Conservation (phyloP, 2,329 filamentous ascomycete genomes). For the Pyricularia grisea region DNA sequence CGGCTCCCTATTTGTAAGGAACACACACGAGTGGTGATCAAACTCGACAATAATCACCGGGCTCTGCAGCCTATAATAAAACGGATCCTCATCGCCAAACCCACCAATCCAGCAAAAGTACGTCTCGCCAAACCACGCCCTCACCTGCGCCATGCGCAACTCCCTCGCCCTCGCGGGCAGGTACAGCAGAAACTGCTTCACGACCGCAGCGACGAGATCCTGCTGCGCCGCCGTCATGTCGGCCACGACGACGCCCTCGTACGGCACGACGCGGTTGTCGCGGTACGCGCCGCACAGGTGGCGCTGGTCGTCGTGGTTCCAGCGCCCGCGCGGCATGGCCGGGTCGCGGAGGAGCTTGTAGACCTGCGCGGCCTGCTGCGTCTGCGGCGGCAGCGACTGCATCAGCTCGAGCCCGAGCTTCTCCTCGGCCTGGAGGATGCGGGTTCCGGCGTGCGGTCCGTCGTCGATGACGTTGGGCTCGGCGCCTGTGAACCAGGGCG, state of each 20-base stretch:
- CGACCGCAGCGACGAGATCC: constrained; percentile 44
- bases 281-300: constrained; percentile 70
- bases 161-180: constrained; percentile 47
- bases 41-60: constrained; percentile 69
- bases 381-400: constrained; percentile 43
- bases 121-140: constrained; percentile 54
- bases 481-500: constrained; percentile 70
- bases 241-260: constrained; percentile 54
- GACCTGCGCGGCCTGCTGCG: constrained; percentile 41
- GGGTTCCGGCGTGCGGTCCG: constrained; percentile 52
- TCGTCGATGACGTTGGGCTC: constrained; percentile 68
- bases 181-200: constrained; percentile 59
- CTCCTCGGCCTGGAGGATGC: constrained; percentile 58
- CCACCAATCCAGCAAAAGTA: constrained; percentile 75
- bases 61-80: constrained; percentile 71
- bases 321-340: constrained; percentile 57
- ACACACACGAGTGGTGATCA: constrained; percentile 72
- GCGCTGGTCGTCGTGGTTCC: constrained; percentile 74
- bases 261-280: constrained; percentile 69
- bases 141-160: constrained; percentile 44
- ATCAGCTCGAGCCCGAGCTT: constrained; percentile 57
- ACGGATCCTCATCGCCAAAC: constrained; percentile 56
- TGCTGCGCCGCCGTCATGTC: constrained; percentile 39
- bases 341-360: constrained; percentile 54
- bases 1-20: constrained; percentile 62